These are phyloP conservation scores for Andrographis paniculata DNA, from an alignment of 305 asterid genomes.

Conservation along the genomic window DNA sequence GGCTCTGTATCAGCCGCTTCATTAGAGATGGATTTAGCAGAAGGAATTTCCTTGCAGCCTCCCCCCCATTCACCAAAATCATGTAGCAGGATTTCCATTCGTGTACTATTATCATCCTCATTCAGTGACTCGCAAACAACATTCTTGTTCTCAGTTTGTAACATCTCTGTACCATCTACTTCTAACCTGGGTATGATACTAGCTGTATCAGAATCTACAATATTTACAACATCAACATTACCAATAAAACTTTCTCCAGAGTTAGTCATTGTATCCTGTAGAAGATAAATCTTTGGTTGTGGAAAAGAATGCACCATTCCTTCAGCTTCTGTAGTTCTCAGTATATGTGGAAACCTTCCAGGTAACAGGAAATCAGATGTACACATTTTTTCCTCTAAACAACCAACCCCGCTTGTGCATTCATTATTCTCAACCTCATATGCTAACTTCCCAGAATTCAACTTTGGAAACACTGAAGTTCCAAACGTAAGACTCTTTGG, in stretches of 20 bases:
- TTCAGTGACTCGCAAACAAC: conserved; percentile 19
- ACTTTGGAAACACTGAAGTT: background rate
- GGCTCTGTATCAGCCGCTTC: conserved; percentile 18
- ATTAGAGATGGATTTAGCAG: conserved; percentile 14
- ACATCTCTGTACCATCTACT: conserved; percentile 25
- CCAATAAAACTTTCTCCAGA: background rate
- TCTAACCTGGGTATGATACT: conserved; percentile 22
- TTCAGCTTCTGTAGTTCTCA: background rate
- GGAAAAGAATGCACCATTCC: background rate
- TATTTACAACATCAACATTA: conserved; percentile 17
- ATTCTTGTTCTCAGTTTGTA: conserved; percentile 22
- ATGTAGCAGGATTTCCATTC: conserved; percentile 18
- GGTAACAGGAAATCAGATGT: background rate
- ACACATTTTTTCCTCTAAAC: background rate
- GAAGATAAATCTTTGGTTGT: background rate
- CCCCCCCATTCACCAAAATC: conserved; percentile 22
- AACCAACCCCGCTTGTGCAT: background rate
- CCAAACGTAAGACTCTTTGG: background rate
- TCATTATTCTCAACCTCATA: background rate
- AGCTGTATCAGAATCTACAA: conserved; percentile 13
- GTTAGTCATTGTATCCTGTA: background rate
- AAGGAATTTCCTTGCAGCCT: conserved; percentile 22
- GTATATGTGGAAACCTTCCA: background rate
- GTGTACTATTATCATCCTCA: conserved; percentile 21
- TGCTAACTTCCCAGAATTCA: background rate